Percentiles rank a stretch among this genome's conserved stretches.
These are phyloP conservation scores for Leishmania major DNA, from an alignment of 208 protist species.

Conservation along the genomic window DNA sequence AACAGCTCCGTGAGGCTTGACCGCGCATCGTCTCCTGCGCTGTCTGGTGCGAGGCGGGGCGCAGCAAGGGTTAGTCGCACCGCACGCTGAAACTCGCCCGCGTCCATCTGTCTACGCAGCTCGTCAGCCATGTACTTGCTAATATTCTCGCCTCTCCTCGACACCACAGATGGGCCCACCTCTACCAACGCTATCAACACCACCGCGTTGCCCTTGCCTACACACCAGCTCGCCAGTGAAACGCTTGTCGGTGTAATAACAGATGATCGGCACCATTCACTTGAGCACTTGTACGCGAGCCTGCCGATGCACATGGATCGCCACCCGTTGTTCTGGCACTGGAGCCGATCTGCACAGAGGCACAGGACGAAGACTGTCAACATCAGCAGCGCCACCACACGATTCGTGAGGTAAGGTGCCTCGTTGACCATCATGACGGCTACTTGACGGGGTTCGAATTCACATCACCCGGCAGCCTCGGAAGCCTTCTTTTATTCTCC, in stretches of 20 bases:
- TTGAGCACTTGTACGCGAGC: conserved; percentile 14
- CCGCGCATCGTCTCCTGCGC: background rate
- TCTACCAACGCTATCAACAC: conserved; percentile 19
- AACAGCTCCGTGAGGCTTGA: background rate
- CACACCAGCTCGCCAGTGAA: background rate
- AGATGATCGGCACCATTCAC: background rate
- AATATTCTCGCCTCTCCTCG: conserved; percentile 1
- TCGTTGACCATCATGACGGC: conserved; percentile 33
- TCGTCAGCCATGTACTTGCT: conserved; percentile 25
- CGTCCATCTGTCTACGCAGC: background rate
- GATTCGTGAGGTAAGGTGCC: conserved; percentile 37
- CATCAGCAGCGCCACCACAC: conserved; percentile 34
- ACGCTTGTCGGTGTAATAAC: background rate
- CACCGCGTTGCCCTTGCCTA: background rate
- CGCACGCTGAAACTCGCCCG: background rate
- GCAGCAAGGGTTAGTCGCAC: background rate
- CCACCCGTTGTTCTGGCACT: conserved; percentile 33
- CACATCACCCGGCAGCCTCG: background rate
- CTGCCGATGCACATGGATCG: conserved; percentile 14
- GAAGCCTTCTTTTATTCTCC: background rate
- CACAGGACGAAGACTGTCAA: conserved; percentile 37
- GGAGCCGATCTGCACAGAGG: conserved; percentile 29
- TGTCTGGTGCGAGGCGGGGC: background rate
- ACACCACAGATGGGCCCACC: conserved; percentile 24
- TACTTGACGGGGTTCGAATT: background rate